Percentiles rank a stretch among this genome's conserved stretches.
Conservation (phyloP, 768 basidiomycete genomes). For the Panaeolus papilionaceus region DNA sequence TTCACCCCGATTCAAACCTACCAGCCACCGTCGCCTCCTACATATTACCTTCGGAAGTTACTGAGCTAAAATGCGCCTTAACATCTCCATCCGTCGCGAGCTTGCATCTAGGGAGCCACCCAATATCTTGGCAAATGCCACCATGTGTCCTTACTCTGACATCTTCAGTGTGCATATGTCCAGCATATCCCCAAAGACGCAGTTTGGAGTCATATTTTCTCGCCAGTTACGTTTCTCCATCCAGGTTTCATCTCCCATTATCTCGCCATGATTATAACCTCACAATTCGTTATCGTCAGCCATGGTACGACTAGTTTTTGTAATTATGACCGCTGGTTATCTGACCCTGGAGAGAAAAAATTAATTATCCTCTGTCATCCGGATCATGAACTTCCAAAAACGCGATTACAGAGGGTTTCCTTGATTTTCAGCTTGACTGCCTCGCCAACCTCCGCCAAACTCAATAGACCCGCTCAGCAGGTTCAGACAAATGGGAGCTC, state of each 20-base stretch:
- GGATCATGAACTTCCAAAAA: not conserved
- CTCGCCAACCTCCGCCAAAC: not conserved
- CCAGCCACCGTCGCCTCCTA: too few relatives aligned
- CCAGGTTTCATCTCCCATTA: not conserved
- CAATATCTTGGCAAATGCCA: constrained; percentile 1
- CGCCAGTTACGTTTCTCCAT: constrained; percentile 8
- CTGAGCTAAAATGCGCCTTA: not conserved
- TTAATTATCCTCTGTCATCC: not conserved
- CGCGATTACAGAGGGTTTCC: not conserved
- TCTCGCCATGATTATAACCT: not conserved
- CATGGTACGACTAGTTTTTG: not conserved
- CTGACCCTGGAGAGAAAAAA: not conserved
- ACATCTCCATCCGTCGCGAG: not conserved
- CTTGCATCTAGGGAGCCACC: not conserved
- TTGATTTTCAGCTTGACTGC: not conserved
- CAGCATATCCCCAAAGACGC: constrained; percentile 11
- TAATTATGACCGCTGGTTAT: not conserved
- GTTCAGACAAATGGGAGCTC: constrained; percentile 15
- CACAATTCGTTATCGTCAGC: not conserved
- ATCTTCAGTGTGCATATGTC: not conserved
- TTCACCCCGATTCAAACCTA: too few relatives aligned
- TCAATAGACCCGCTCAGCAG: not conserved
- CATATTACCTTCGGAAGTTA: not conserved
- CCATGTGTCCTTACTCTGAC: constrained; percentile 4
- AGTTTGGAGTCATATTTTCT: constrained; percentile 18